Conservation (phyloP, 306 rosid genomes). For the Arachis stenosperma region DNA sequence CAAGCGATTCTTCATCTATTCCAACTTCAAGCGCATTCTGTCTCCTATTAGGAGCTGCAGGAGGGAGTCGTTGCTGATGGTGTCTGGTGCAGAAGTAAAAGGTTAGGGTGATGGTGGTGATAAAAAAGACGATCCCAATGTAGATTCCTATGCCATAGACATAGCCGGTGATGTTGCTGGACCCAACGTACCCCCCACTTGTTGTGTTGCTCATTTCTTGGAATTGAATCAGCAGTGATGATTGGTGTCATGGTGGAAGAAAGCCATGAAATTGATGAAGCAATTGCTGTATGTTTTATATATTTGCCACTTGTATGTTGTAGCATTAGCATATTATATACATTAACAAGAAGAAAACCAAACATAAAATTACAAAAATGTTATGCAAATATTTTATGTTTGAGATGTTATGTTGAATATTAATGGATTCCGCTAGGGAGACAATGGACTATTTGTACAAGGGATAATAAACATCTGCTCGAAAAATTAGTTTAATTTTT, state of each 20-base stretch:
- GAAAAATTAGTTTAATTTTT: too few species aligned
- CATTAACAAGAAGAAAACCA: too few species aligned
- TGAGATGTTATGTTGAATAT: too few species aligned
- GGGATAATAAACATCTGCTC: too few species aligned
- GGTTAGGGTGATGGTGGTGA: conserved; percentile 54
- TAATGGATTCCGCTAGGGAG: too few species aligned
- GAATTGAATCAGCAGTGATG: conserved; percentile 1
- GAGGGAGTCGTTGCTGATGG: neutral
- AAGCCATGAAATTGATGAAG: neutral
- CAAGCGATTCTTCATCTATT: conserved; percentile 52
- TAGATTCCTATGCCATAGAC: conserved; percentile 55
- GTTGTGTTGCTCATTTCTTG: too few species aligned
- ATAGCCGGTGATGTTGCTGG: conserved; percentile 27
- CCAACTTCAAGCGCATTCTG: conserved; percentile 42
- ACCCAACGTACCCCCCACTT: neutral
- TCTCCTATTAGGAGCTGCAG: conserved; percentile 19
- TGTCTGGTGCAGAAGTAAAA: conserved; percentile 60
- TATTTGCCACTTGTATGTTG: too few species aligned
- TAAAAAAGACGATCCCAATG: conserved; percentile 54
- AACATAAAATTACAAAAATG: too few species aligned
- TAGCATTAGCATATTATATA: too few species aligned
- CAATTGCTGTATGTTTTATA: too few species aligned
- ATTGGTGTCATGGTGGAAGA: conserved; percentile 36
- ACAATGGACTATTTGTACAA: too few species aligned
- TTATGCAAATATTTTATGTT: too few species aligned